Base-by-base conservation (phyloP, 2,329 filamentous ascomycete genomes). In the Trichoderma pleuroti region DNA sequence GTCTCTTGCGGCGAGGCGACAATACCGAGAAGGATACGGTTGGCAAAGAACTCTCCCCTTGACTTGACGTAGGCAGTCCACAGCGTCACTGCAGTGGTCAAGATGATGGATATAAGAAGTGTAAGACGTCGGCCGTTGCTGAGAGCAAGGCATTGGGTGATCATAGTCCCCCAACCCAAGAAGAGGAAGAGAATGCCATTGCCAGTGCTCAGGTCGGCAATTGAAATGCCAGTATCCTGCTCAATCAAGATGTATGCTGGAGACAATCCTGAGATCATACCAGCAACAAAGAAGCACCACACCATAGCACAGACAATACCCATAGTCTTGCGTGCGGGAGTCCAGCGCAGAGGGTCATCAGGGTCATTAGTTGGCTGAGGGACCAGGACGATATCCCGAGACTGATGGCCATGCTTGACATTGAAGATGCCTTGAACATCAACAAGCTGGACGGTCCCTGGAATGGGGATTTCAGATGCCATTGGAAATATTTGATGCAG, bases 111-210 rank as follows among this genome's bases (percentile, higher is more conserved):
- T 39, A 84, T 16, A 16, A 64, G 61, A 68, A 86, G 87, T 1
- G 84, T 81, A 1, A 81, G 79, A 6, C 85, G 80, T 69, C 85
- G 83, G n/a, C 86, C 86, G 72, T 85, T 86, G 61, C 83, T 82
- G 21, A 87, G 75, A 0, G 86, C 86, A 34, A 87, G 74, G 3
- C 86, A 85, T 73, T 87, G 85, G 82, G 83, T 86, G 54, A 87
- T 77, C 3, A 87, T 75, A 72, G 82, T 82, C 0, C 84, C 84
- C 84, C 84, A 86, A 4, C 85, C 84, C 28, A 86, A 81, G 16
- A 84, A 81, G 26, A 87, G 75, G 73, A 87, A 86, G 84, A 86
- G 85, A 64, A 84, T 83, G 1, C 86, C 85, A 5, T 84, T 86
- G 2, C 85, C 85, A 49, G 80, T 78, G 72, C 86, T 85, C n/a